These are phyloP conservation scores for Phytophthora litchii DNA, from an alignment of 352 stramenopile species.

Conservation along the genomic window DNA sequence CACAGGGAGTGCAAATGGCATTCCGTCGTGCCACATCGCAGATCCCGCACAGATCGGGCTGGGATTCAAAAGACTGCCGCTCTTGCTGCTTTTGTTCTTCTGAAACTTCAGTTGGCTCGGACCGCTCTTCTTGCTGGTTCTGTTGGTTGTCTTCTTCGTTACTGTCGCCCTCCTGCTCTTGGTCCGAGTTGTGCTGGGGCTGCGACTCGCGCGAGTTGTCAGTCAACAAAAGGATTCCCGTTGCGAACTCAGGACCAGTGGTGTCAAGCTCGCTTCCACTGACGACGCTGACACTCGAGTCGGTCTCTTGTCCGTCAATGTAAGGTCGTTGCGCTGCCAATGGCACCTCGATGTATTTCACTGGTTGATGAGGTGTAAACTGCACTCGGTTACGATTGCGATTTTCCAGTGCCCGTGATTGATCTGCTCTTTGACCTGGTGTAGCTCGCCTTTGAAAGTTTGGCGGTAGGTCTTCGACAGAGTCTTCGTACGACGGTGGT, in stretches of 20 bases:
- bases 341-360: constrained; percentile 28
- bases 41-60: constrained; percentile 53
- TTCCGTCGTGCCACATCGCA: constrained; percentile 60
- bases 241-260: constrained; percentile 23
- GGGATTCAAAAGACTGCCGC: background rate
- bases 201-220: constrained; percentile 11
- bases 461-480: constrained; percentile 7
- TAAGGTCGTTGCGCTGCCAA: constrained; percentile 22
- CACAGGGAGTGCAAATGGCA: constrained; percentile 69
- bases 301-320: constrained; percentile 14
- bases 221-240: constrained; percentile 17
- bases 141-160: constrained; percentile 2
- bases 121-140: constrained; percentile 6
- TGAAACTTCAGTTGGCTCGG: constrained; percentile 12
- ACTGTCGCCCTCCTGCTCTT: constrained; percentile 2
- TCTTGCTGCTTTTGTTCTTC: constrained; percentile 1
- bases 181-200: constrained; percentile 2
- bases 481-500: constrained; percentile 7
- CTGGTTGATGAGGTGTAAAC: constrained; percentile 16
- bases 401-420: constrained; percentile 1
- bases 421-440: constrained; percentile 2
- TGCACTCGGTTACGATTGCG: constrained; percentile 23
- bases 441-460: constrained; percentile 23
- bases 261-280: constrained; percentile 30
- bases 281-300: constrained; percentile 27